Conservation (phyloP, 108 stramenopile species). For the Aurantiochytrium sp. region DNA sequence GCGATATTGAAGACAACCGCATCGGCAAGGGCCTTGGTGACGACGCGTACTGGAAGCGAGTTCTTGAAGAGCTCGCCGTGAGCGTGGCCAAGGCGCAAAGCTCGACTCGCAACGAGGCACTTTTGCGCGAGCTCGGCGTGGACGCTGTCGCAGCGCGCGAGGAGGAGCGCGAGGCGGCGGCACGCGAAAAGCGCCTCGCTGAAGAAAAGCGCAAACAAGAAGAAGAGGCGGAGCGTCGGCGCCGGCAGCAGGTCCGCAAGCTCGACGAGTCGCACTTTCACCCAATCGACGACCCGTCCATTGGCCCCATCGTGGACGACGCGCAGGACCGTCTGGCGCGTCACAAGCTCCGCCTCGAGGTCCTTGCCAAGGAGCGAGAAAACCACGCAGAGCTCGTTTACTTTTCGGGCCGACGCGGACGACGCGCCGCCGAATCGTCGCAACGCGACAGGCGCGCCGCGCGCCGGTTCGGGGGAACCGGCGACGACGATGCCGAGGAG, state of each 20-base stretch:
- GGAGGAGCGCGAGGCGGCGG: neutral
- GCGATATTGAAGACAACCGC: constrained; percentile 73
- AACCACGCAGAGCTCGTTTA: constrained; percentile 41
- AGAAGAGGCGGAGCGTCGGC: neutral
- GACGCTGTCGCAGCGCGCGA: neutral
- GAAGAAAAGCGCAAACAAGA: neutral
- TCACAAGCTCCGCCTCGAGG: constrained; percentile 80
- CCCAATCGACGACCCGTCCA: neutral
- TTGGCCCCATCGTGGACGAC: neutral
- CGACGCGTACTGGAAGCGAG: neutral
- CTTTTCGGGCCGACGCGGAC: neutral
- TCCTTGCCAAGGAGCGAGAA: constrained; percentile 63
- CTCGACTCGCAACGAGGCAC: neutral
- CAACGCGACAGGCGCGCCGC: no score
- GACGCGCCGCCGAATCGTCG: no score
- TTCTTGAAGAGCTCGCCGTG: neutral
- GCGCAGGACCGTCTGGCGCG: constrained; percentile 60
- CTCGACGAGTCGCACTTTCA: neutral
- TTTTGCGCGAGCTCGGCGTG: neutral
- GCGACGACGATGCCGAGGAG: constrained; percentile 36
- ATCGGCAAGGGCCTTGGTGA: constrained; percentile 42
- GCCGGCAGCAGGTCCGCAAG: neutral
- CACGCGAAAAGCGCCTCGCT: neutral
- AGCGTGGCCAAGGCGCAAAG: neutral
- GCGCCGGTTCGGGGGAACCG: neutral